These are phyloP conservation scores for Bruguiera gymnorhiza DNA, from an alignment of 345 rosid genomes.

Conservation along the genomic window DNA sequence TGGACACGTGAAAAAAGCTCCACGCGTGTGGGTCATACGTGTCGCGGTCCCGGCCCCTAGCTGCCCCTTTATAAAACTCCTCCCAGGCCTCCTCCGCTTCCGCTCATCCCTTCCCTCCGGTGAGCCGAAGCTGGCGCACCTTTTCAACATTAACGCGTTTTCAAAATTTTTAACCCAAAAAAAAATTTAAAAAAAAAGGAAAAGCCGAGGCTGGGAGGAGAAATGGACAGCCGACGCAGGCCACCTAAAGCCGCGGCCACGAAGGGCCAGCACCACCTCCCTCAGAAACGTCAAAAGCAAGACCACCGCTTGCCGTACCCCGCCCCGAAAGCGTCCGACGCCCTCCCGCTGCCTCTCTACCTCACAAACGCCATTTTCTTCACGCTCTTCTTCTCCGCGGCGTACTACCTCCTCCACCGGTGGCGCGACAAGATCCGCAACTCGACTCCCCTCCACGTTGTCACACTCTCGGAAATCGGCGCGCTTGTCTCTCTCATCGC, in stretches of 20 bases:
- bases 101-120: constrained; percentile 1
- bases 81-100: neutral
- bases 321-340: constrained; percentile 64
- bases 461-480: constrained; percentile 64
- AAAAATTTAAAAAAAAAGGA: no score
- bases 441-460: constrained; percentile 80
- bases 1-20: no score
- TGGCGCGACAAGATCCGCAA: constrained; percentile 96
- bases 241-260: constrained; percentile 18
- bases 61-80: constrained; percentile 22
- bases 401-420: constrained; percentile 75
- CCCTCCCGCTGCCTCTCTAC: constrained; percentile 76
- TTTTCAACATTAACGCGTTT: neutral
- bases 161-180: no score
- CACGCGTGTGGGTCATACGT: neutral
- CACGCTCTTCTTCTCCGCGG: constrained; percentile 87
- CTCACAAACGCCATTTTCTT: constrained; percentile 78
- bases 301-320: constrained; percentile 17
- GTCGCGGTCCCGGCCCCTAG: neutral
- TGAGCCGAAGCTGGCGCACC: neutral
- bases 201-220: neutral
- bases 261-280: constrained; percentile 12
- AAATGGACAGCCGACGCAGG: constrained; percentile 59
- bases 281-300: neutral
- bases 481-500: constrained; percentile 73